These are phyloP conservation scores for Melampsora occidentalis DNA, from an alignment of 1,284 basidiomycete species.

Conservation along the genomic window DNA sequence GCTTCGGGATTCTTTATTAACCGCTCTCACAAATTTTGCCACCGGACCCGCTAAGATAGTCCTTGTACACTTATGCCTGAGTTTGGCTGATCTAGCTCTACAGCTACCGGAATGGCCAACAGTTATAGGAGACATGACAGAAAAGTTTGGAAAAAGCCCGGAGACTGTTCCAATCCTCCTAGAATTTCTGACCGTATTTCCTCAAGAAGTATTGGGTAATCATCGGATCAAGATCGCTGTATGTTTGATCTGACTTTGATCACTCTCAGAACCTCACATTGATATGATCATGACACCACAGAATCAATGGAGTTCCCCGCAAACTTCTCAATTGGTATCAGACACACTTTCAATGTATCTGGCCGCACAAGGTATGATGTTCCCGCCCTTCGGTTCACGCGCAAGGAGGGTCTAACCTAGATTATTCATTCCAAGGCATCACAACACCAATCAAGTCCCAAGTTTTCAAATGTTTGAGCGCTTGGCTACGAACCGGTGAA, in stretches of 20 bases:
- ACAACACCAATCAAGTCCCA: constrained; percentile 51
- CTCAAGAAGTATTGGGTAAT: constrained; percentile 84
- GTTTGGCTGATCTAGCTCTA: constrained; percentile 82
- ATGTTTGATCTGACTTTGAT: constrained; percentile 52
- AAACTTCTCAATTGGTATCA: constrained; percentile 29
- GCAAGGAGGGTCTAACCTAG: background rate
- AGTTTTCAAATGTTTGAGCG: constrained; percentile 52
- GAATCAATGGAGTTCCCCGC: constrained; percentile 38
- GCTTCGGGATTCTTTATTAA: constrained; percentile 80
- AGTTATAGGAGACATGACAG: constrained; percentile 76
- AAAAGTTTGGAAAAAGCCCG: constrained; percentile 78
- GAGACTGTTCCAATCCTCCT: constrained; percentile 76
- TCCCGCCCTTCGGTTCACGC: background rate
- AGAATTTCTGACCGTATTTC: constrained; percentile 85
- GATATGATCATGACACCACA: constrained; percentile 2
- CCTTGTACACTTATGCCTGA: constrained; percentile 82
- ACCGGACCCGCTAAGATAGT: constrained; percentile 73
- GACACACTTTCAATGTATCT: constrained; percentile 40
- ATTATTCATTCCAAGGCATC: constrained; percentile 58
- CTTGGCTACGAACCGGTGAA: constrained; percentile 54
- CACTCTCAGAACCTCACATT: background rate
- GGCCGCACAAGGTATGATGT: constrained; percentile 31
- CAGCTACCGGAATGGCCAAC: constrained; percentile 87
- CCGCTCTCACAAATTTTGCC: constrained; percentile 66
- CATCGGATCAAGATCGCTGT: constrained; percentile 84